Evolutionary conservation across 257 asterid species (phyloP).

Genomic region (Fraxinus cuspidata): DNA sequence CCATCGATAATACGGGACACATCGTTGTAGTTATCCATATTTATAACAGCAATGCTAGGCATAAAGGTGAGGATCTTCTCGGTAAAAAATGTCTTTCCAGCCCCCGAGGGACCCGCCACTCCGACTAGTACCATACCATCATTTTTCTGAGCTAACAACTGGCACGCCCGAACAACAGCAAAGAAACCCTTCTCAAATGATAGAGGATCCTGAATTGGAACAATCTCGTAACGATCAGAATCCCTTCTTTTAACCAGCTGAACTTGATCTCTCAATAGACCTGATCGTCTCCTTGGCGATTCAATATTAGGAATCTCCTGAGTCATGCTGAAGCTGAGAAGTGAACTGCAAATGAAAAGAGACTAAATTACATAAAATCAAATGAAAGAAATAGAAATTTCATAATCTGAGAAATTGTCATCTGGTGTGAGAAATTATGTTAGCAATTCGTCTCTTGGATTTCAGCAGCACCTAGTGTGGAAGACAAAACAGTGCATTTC

Average conservation of each 20-base stretch:
- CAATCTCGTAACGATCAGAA: slow-evolving; percentile 77
- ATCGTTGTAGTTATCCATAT: slow-evolving; percentile 94
- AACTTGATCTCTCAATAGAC: slow-evolving; percentile 87
- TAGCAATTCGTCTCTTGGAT: neutral
- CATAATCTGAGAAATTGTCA: neutral
- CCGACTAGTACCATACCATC: slow-evolving; percentile 83
- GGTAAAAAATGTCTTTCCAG: slow-evolving; percentile 88
- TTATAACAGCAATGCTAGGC: slow-evolving; percentile 83
- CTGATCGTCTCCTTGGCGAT: slow-evolving; percentile 80
- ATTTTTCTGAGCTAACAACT: slow-evolving; percentile 85
- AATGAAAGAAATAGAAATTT: neutral
- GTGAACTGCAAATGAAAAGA: slow-evolving; percentile 13
- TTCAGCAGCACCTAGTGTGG: neutral
- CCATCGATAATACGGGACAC: slow-evolving; percentile 87
- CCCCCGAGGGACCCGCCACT: slow-evolving; percentile 97
- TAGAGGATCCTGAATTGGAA: slow-evolving; percentile 67
- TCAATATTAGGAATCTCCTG: slow-evolving; percentile 54
- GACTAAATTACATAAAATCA: neutral
- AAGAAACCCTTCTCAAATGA: slow-evolving; percentile 96
- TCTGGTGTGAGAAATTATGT: neutral
- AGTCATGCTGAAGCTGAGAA: slow-evolving; percentile 49
- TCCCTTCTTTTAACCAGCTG: slow-evolving; percentile 76
- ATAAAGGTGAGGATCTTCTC: slow-evolving; percentile 82
- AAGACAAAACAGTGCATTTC: neutral
- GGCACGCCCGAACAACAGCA: slow-evolving; percentile 83